Conservation (phyloP, 257 asterid genomes). For the Avicennia marina region DNA sequence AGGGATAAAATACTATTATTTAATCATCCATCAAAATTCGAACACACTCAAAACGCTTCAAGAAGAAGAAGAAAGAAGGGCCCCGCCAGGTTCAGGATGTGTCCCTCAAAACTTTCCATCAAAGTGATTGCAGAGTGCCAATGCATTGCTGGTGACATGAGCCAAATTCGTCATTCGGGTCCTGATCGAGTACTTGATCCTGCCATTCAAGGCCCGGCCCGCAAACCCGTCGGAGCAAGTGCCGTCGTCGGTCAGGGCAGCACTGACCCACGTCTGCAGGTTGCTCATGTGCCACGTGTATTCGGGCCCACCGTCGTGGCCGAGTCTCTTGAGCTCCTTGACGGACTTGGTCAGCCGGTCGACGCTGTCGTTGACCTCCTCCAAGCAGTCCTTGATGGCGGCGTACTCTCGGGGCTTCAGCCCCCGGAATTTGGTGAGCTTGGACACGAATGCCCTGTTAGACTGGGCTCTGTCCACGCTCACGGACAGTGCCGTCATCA, state of each 20-base stretch:
- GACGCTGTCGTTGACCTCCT: slow-evolving; percentile 52
- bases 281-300: slow-evolving; percentile 39
- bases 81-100: no score
- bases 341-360: slow-evolving; percentile 33
- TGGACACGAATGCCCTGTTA: slow-evolving; percentile 34
- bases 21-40: no score
- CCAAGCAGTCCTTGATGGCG: slow-evolving; percentile 69
- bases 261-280: slow-evolving; percentile 79
- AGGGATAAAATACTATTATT: no score
- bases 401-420: slow-evolving; percentile 45
- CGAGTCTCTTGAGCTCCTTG: slow-evolving; percentile 39
- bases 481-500: slow-evolving; percentile 49
- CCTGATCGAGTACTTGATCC: slow-evolving; percentile 22
- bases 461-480: slow-evolving; percentile 35
- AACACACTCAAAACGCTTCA: no score
- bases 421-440: slow-evolving; percentile 31
- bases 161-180: slow-evolving; percentile 27
- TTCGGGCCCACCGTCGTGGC: slow-evolving; percentile 19
- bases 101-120: no score
- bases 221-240: slow-evolving; percentile 72
- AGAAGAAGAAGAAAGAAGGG: no score
- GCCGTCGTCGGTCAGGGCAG: slow-evolving; percentile 73
- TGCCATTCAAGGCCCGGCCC: slow-evolving; percentile 28
- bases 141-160: slow-evolving; percentile 43
- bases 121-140: slow-evolving; percentile 31